Conservation (phyloP, 2,329 filamentous ascomycete genomes). For the Fusarium nisikadoi region DNA sequence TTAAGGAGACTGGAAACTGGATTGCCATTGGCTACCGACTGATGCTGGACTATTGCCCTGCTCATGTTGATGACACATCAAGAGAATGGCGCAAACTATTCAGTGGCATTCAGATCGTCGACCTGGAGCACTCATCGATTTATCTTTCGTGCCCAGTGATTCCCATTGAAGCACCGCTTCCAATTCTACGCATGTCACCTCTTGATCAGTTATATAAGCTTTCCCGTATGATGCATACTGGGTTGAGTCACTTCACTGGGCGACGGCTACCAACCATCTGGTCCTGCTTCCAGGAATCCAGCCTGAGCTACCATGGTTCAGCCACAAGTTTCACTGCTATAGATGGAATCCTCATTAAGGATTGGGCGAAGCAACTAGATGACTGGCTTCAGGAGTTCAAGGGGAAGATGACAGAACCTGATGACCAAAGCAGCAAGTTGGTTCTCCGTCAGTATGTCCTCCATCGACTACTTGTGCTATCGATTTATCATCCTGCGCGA, state of each 20-base stretch:
- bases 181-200: conserved; percentile 7
- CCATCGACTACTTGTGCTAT: background rate
- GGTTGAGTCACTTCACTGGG: conserved; percentile 4
- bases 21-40: conserved; percentile 12
- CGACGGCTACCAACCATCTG: background rate
- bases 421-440: conserved; percentile 18
- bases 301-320: background rate
- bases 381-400: conserved; percentile 16
- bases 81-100: conserved; percentile 18
- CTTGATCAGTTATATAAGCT: conserved; percentile 9
- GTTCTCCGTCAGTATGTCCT: conserved; percentile 7
- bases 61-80: conserved; percentile 10
- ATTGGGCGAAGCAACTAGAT: conserved; percentile 9
- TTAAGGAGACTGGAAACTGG: conserved; percentile 15
- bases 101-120: conserved; percentile 15
- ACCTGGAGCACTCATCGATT: conserved; percentile 13
- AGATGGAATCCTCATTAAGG: background rate
- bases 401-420: conserved; percentile 4
- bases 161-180: conserved; percentile 2
- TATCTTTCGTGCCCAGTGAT: conserved; percentile 6
- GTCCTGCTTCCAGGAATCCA: conserved; percentile 10
- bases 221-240: conserved; percentile 12
- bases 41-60: conserved; percentile 16
- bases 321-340: conserved; percentile 2
- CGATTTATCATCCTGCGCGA: conserved; percentile 1